Evolutionary conservation across 768 basidiomycete species (phyloP), one percentile per base, ranked within the genome.

Genomic region (Mycena sanguinolenta): DNA sequence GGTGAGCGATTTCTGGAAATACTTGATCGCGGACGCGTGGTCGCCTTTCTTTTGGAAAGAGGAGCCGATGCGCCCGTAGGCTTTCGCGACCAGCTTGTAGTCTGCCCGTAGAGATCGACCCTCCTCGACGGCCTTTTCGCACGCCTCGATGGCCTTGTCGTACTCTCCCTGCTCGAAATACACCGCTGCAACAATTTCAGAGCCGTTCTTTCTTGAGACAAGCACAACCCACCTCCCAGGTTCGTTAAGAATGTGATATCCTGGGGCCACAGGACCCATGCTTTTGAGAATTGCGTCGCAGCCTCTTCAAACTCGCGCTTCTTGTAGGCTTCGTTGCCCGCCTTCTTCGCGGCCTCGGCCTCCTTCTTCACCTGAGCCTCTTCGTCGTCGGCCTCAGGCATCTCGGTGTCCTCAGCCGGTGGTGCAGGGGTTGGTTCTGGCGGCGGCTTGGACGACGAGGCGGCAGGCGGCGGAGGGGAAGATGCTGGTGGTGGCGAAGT

Each of bases 41-140:
- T 99, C 95, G 52, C 84, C 88, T 78, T 95, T 94, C 82, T 92
- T 93, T 65, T 89, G 82, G 84, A 95, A 96, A 0, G 97, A 88
- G 9, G 91, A 90, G 16, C 97, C 98, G 58, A 92, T 89, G 59
- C 98, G 95, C 27, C 95, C 98, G 63, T 94, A 89, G 0, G 97
- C 96, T 82, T 99, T 99, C 36, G 97, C 97, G 68, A 98, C 84
- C 68, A 98, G 86, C 83, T 98, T 99, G 88, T 90, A 99, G 82
- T 99, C 97, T 6, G 93, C 94, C 58, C 96, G 92, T 49, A 96
- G 92, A 69, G 84, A 87, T 69, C 97, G 92, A 36, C 96, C 98
- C 78, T 98, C 95, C 16, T 99, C 98, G 52, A 95, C 93, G n/a
- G 98, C 97, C 82, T 95, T 97, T 77, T 98, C 92, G 79, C 95